Evolutionary conservation across 306 rosid species (phyloP), one percentile per base, ranked within the genome.

Genomic region (Glycine soja): DNA sequence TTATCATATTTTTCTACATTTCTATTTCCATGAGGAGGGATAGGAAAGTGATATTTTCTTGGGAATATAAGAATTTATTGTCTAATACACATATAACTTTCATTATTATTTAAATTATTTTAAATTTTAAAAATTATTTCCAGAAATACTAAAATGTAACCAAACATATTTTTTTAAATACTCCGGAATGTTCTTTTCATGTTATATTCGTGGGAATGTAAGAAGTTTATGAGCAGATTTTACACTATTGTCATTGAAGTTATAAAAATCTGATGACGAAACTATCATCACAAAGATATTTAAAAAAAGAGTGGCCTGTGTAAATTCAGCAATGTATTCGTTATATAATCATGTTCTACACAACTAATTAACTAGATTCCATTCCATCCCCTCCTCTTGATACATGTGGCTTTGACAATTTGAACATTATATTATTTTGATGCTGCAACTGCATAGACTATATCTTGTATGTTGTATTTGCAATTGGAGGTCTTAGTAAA

Each of bases 321-420:
- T 24, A 61, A 75, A 76, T 46, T 50, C 13, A 36, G 72, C 16
- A 11, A 50, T 63, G 24, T 50, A 51, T 36, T 65, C 13, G 3
- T 50, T 10, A 50, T 63, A 65, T 3, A 13, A 13, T 61, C 34
- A 11, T 30, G 53, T 42, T 75, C 56, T 16, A 52, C 16, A 61
- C 13, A 80, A 36, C 65, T 62, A 70, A 72, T 15, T 78, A 68
- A 84, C 47, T 56, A 66, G 24, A 63, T 65, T 75, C 13, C 53
- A 63, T 65, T 75, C 16, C 53, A 10, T 56, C 30, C 56, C 53
- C 42, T 40, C 66, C 74, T 43, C 66, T 51, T 54, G 16, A 10
- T 76, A 67, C 74, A 81, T 67, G 76, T 6, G 47, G 8, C 36
- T 56, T 24, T 53, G 40, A 74, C 50, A 11, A 4, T 58, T 48